phyloP scores from a whole-genome alignment of 371 early-diverging fungal species.

The Mortierella sp. region DNA sequence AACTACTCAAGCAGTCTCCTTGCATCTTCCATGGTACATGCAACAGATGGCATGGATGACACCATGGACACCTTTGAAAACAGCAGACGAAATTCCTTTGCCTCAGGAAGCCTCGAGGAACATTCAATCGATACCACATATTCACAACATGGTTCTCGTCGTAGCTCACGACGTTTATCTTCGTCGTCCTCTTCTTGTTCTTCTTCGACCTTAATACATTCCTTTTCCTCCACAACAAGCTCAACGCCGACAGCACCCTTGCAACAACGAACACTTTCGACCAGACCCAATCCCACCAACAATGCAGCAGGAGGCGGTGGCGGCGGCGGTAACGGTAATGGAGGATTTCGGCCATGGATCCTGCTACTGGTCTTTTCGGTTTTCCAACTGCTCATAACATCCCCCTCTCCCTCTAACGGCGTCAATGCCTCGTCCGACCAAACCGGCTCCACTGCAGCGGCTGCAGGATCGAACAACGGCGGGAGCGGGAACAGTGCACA shows the following conservation, averaged over 20 bases:
- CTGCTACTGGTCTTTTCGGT: slow-evolving; percentile 36
- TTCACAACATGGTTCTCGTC: background rate
- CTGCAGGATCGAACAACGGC: slow-evolving; percentile 14
- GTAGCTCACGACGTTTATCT: background rate
- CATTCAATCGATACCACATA: background rate
- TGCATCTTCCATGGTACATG: background rate
- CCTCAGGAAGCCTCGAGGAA: background rate
- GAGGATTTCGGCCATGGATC: slow-evolving; percentile 37
- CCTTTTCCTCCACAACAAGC: background rate
- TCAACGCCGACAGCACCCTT: background rate
- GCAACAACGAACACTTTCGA: background rate
- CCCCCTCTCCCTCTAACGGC: slow-evolving; percentile 30
- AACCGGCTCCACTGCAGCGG: background rate
- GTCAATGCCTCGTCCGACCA: slow-evolving; percentile 46
- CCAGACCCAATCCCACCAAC: slow-evolving; percentile 4
- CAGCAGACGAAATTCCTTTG: background rate
- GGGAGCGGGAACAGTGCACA: slow-evolving; percentile 22
- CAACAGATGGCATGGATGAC: slow-evolving; percentile 6
- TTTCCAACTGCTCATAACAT: slow-evolving; percentile 38
- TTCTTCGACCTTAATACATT: background rate
- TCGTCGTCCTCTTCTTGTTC: background rate
- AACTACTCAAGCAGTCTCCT: slow-evolving; percentile 7
- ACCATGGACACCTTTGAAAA: background rate
- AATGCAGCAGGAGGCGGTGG: background rate
- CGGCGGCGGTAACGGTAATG: slow-evolving; percentile 4